These are phyloP conservation scores for Trametes sanguinea DNA, from an alignment of 768 basidiomycete genomes.

Conservation along the genomic window DNA sequence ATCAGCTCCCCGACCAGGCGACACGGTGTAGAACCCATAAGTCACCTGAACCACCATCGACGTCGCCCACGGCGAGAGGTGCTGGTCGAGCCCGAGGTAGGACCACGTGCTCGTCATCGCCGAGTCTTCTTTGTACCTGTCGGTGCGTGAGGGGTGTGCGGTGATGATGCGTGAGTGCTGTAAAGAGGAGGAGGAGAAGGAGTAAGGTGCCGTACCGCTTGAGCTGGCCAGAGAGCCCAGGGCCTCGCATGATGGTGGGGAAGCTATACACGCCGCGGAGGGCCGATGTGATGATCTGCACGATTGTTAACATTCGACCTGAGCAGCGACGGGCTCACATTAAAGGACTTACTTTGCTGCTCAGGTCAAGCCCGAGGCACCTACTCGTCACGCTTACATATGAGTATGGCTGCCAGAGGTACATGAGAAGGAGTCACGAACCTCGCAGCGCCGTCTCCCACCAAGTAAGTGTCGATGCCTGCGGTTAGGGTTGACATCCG, in stretches of 20 bases:
- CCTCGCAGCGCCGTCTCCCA: constrained; percentile 50
- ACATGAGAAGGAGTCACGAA: constrained; percentile 16
- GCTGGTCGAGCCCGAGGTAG: constrained; percentile 55
- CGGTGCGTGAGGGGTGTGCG: not conserved
- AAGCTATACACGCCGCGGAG: constrained; percentile 65
- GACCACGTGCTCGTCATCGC: constrained; percentile 50
- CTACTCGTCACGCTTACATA: constrained; percentile 19
- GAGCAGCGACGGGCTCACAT: not conserved
- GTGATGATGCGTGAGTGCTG: not conserved
- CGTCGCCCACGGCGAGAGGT: constrained; percentile 66
- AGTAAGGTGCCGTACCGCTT: constrained; percentile 42
- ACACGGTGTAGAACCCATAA: constrained; percentile 11
- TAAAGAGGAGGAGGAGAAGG: not conserved
- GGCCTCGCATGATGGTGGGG: constrained; percentile 62
- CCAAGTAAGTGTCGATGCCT: constrained; percentile 47
- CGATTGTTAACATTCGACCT: not conserved
- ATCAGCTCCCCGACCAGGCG: constrained; percentile 8
- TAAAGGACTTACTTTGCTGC: constrained; percentile 47
- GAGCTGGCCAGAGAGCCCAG: constrained; percentile 65
- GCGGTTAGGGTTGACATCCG: constrained; percentile 46
- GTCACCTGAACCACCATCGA: constrained; percentile 61
- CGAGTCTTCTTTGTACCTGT: constrained; percentile 50
- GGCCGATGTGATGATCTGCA: constrained; percentile 57
- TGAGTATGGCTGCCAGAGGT: constrained; percentile 33
- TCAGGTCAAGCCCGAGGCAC: constrained; percentile 52